These are phyloP conservation scores for Stromatinia cepivora DNA, from an alignment of 2,329 filamentous ascomycete genomes.

Conservation along the genomic window DNA sequence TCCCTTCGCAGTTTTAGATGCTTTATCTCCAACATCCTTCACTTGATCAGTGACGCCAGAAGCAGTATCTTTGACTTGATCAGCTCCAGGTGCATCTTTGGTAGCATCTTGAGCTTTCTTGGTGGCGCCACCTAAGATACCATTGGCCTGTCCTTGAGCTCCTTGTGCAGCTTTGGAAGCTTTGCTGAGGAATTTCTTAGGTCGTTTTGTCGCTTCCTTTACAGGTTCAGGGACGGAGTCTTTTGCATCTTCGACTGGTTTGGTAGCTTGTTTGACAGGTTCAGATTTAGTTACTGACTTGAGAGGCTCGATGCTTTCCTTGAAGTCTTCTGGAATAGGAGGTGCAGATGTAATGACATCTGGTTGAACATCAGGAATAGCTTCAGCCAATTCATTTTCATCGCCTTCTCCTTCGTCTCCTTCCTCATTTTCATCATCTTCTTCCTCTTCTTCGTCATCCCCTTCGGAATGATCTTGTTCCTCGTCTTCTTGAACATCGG, in stretches of 20 bases:
- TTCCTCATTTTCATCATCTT: slow-evolving; percentile 13
- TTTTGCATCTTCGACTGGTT: neutral
- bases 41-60: neutral
- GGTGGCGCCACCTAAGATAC: neutral
- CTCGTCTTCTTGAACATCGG: slow-evolving; percentile 10
- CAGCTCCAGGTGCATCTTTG: neutral
- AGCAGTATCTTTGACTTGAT: neutral
- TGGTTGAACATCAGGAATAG: slow-evolving; percentile 13
- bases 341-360: slow-evolving; percentile 19
- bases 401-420: slow-evolving; percentile 7
- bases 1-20: neutral
- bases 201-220: slow-evolving; percentile 8
- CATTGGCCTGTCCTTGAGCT: neutral
- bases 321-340: slow-evolving; percentile 17
- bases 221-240: neutral
- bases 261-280: slow-evolving; percentile 8
- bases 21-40: slow-evolving; percentile 7
- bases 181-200: slow-evolving; percentile 24
- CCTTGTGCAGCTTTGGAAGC: slow-evolving; percentile 18
- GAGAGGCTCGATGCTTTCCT: slow-evolving; percentile 4
- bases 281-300: slow-evolving; percentile 1
- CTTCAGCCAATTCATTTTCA: slow-evolving; percentile 6
- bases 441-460: slow-evolving; percentile 12
- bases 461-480: slow-evolving; percentile 1
- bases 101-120: slow-evolving; percentile 11